phyloP scores from a whole-genome alignment of 108 stramenopile species.

The Cyclotella atomus region DNA sequence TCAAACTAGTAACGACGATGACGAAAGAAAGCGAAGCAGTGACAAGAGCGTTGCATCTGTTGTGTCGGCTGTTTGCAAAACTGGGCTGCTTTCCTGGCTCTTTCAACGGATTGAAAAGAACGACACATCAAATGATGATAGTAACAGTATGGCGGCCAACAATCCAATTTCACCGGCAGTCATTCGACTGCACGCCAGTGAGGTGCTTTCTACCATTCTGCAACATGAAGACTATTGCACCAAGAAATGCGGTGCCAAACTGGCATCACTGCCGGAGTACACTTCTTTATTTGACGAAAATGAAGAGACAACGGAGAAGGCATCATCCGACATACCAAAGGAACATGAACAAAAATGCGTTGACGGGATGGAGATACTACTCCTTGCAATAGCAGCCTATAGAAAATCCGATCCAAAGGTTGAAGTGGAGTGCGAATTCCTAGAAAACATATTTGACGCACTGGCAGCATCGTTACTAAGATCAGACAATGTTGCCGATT shows the following conservation, averaged over 20 bases:
- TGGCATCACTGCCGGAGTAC: slow-evolving; percentile 25
- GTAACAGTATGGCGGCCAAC: not conserved
- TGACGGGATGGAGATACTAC: slow-evolving; percentile 72
- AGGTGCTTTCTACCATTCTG: slow-evolving; percentile 65
- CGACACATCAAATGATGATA: not conserved
- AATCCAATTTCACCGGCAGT: slow-evolving; percentile 27
- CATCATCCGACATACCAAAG: too few species aligned
- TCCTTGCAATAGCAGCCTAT: slow-evolving; percentile 62
- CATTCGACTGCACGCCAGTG: slow-evolving; percentile 45
- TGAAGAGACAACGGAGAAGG: slow-evolving; percentile 12
- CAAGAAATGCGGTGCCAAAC: slow-evolving; percentile 27
- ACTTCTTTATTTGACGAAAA: slow-evolving; percentile 27
- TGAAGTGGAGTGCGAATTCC: slow-evolving; percentile 70
- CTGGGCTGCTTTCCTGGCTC: slow-evolving; percentile 68
- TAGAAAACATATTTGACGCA: slow-evolving; percentile 70
- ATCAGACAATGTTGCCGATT: slow-evolving; percentile 55
- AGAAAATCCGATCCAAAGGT: slow-evolving; percentile 68
- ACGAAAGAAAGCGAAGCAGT: too few species aligned
- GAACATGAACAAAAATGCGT: too few species aligned
- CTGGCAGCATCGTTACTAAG: slow-evolving; percentile 65
- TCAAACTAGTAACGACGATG: not conserved
- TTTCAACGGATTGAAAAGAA: slow-evolving; percentile 50
- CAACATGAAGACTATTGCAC: slow-evolving; percentile 64
- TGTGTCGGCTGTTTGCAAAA: slow-evolving; percentile 55
- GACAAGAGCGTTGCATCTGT: slow-evolving; percentile 31